Evolutionary conservation across 331 rosid genomes (phyloP).

Genomic region (Prunus yedoensis): DNA sequence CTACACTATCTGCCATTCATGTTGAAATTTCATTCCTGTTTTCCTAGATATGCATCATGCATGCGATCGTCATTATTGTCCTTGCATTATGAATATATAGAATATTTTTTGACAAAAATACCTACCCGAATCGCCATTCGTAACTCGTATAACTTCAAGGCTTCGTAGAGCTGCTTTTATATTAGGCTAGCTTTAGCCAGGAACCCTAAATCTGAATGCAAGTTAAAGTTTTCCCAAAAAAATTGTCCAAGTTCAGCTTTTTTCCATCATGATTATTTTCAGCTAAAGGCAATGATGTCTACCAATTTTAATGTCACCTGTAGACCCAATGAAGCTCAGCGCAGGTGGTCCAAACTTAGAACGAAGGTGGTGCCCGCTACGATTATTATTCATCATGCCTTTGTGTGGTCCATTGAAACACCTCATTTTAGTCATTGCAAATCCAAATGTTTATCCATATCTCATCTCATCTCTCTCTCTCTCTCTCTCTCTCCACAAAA

Average conservation of each 20-base stretch:
- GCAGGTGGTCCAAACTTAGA: not conserved
- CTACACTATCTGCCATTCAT: not conserved
- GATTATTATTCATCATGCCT: not conserved
- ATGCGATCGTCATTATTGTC: not conserved
- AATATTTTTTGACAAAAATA: no score
- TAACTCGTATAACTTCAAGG: no score
- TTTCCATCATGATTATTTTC: not conserved
- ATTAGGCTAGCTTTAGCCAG: not conserved
- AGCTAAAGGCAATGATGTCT: not conserved
- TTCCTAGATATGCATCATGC: not conserved
- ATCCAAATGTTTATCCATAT: not conserved
- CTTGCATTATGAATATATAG: not conserved
- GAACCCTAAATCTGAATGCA: not conserved
- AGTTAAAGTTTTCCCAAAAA: not conserved
- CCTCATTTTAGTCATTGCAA: not conserved
- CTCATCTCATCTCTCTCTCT: no score
- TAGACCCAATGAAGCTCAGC: not conserved
- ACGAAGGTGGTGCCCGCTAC: not conserved
- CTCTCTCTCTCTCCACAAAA: not conserved
- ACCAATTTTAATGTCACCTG: not conserved
- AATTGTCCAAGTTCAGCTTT: not conserved
- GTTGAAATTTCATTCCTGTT: not conserved
- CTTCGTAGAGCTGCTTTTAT: no score
- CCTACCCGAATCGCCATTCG: not conserved
- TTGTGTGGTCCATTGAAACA: not conserved